Base-by-base conservation (phyloP, 176 grass and related monocot species). In the Eragrostis nindensis region DNA sequence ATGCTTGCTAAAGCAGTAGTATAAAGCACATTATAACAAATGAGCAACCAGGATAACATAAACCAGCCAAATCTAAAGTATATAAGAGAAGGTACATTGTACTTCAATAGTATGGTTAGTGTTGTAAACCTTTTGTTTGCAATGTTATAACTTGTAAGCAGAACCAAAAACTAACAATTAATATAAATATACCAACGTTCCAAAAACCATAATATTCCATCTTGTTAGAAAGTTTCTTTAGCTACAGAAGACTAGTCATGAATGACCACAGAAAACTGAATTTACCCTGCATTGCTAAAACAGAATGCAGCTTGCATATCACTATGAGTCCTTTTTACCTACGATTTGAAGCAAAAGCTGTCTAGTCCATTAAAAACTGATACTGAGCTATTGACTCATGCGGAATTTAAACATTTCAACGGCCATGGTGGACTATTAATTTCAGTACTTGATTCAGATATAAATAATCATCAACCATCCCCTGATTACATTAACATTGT, bases 121-220 rank as follows among this genome's bases (percentile, higher is more conserved):
- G n/a, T 76, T n/a, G 56, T 47, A 62, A 76, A n/a, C 24, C 5
- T 16, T 49, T 49, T 47, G 55, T 30, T 45, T 29, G 16, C 42
- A 75, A 24, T n/a, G n/a, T n/a, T n/a, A n/a, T n/a, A 75, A 45
- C 17, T 68, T 69, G 62, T 40, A 81, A 75, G 21, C 26, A 43
- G 30, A 81, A 71, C 54, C 15, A 63, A 82, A 75, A 53, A 32
- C 29, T 64, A n/a, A 57, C 26, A 53, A 32, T 38, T 59, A 73
- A 57, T 46, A 15, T 10, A 11, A 26, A n/a, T n/a, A n/a, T n/a
- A n/a, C n/a, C 11, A 42, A 22, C 1, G 44, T 73, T 27, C 10
- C 18, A 16, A 74, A 74, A 41, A n/a, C 18, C 3, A n/a, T n/a
- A n/a, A 7, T 46, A 46, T 46, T 46, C 12, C 6, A 46, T 49